A percentile compares a stretch with the other conserved stretches of the same genome.
These are phyloP conservation scores for Sorghum bicolor DNA, from an alignment of 176 grass and related monocot species.

Conservation along the genomic window Sorghum_bicolor_NCBIv3 NC_012873.2:2562001-2562500, in stretches of 20 bases:
- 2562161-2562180: slow-evolving; percentile 85
- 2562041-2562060: slow-evolving; percentile 90
- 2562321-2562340: neutral
- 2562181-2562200: slow-evolving; percentile 94
- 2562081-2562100: slow-evolving; percentile 76
- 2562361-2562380: no score
- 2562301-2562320: neutral
- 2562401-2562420: no score
- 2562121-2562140: slow-evolving; percentile 79
- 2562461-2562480: neutral
- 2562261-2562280: neutral
- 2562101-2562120: slow-evolving; percentile 68
- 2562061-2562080: slow-evolving; percentile 89
- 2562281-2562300: neutral
- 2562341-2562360: neutral
- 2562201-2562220: slow-evolving; percentile 83
- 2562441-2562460: neutral
- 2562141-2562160: slow-evolving; percentile 71
- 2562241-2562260: neutral
- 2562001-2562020: neutral
- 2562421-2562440: neutral
- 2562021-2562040: slow-evolving; percentile 65
- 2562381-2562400: neutral
- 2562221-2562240: slow-evolving; percentile 54
- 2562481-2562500: neutral